These are phyloP conservation scores for Fonsecaea pugnacius DNA, from an alignment of 2,329 filamentous ascomycete genomes.

Conservation along the genomic window DNA sequence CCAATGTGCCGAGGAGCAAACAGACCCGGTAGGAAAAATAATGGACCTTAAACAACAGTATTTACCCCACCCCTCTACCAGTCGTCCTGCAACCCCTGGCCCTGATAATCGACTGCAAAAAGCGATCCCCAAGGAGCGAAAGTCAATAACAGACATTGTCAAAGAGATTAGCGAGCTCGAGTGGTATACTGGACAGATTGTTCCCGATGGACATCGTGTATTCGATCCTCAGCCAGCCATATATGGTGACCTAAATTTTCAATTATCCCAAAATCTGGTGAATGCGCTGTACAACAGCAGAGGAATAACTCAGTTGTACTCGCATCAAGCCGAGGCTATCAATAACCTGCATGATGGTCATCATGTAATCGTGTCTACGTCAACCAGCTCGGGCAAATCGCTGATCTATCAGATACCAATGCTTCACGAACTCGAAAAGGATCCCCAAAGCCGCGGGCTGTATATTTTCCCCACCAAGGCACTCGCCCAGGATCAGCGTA, in stretches of 20 bases:
- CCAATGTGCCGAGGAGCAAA: slow-evolving; percentile 64
- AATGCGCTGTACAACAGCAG: slow-evolving; percentile 94
- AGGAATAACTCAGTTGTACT: slow-evolving; percentile 82
- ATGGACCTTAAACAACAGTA: slow-evolving; percentile 62
- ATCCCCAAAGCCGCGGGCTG: slow-evolving; percentile 79
- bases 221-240: slow-evolving; percentile 83
- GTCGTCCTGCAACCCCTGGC: slow-evolving; percentile 46
- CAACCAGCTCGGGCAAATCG: slow-evolving; percentile 95
- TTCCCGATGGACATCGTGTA: slow-evolving; percentile 87
- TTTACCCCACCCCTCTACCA: slow-evolving; percentile 64
- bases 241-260: slow-evolving; percentile 81
- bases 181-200: slow-evolving; percentile 92
- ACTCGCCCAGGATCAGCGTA: slow-evolving; percentile 87
- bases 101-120: slow-evolving; percentile 57
- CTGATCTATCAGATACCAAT: slow-evolving; percentile 98
- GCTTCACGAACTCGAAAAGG: slow-evolving; percentile 79
- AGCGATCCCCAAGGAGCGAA: slow-evolving; percentile 77
- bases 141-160: slow-evolving; percentile 81
- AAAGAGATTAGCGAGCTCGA: slow-evolving; percentile 77
- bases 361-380: slow-evolving; percentile 90
- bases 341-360: slow-evolving; percentile 81
- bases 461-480: slow-evolving; percentile 99
- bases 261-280: slow-evolving; percentile 87
- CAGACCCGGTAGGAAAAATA: slow-evolving; percentile 71
- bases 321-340: slow-evolving; percentile 91